Base-by-base conservation (phyloP, 2,329 filamentous ascomycete species). In the Scedosporium boydii region DNA sequence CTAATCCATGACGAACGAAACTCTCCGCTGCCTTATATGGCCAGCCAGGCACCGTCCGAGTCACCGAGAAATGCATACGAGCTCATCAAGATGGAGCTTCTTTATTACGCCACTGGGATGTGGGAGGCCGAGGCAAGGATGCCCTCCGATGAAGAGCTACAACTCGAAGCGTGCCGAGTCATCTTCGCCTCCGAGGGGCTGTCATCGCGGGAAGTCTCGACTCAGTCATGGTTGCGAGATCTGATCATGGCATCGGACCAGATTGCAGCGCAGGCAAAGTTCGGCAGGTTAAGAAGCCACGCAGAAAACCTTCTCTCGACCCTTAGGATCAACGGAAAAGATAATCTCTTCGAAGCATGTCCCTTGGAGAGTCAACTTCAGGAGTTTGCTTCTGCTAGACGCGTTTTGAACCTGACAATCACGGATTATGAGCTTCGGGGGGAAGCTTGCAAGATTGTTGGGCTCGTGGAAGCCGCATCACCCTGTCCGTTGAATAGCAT, bases 1-100 rank as follows among this genome's bases (percentile, higher is more conserved):
- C 77, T 87, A 61, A 87, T 87, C 76, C 82, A 87, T 70, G 76
- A 85, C 72, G 84, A 87, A 70, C 78, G 84, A 69, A 82, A 81
- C 46, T 80, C 79, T 14, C 81, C 83, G 9, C 71, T 81, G 55
- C 84, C 84, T 21, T 86, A 76, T 68, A 74, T 76, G 68, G 81
- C 82, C 44, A 77, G 75, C 64, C 72, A 74, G 9, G 73, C 73
- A 34, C 71, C 77, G 2, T 72, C 76, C 0, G 75, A 79, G 63
- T 77, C 78, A 6, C 80, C 82, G 1, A 77, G 78, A 18, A 84
- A 82, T 66, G 81, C 82, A 14, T 87, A 85, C 69, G 84, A 87
- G 66, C 73, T 86, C 27, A 75, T 87, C 67, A 86, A 86, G 67
- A 71, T 79, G 61, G 83, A 86, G 67, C 69, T 87, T 64, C 75